phyloP scores from a whole-genome alignment of 768 basidiomycete species.

The Arthromyces matolae region DNA sequence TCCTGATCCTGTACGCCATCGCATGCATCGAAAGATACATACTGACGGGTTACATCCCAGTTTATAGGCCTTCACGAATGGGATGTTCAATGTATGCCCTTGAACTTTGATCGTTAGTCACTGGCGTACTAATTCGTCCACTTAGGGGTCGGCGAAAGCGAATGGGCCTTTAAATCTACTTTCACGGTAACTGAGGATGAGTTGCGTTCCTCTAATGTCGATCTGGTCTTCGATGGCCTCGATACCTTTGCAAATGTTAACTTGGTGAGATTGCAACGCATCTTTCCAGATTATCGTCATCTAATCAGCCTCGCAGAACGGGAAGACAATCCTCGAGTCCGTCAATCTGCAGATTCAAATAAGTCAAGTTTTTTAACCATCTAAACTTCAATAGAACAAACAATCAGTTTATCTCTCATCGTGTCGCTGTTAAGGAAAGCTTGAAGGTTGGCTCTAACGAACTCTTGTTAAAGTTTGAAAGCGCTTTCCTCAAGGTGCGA shows the following conservation, averaged over 20 bases:
- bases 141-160: conserved; percentile 82
- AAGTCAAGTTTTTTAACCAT: conserved; percentile 1
- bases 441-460: conserved; percentile 60
- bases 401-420: conserved; percentile 82
- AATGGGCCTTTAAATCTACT: conserved; percentile 77
- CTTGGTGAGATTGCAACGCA: conserved; percentile 47
- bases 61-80: conserved; percentile 79
- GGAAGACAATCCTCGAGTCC: conserved; percentile 59
- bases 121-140: background rate
- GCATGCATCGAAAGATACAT: background rate
- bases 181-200: conserved; percentile 52
- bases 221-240: conserved; percentile 86
- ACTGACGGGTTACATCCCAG: conserved; percentile 31
- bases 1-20: conserved; percentile 69
- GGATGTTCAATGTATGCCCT: conserved; percentile 76
- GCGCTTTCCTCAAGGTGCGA: conserved; percentile 64
- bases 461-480: conserved; percentile 66
- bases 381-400: conserved; percentile 43
- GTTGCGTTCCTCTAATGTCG: conserved; percentile 45
- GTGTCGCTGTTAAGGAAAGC: conserved; percentile 52
- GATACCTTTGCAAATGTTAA: conserved; percentile 82
- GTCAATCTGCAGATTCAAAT: conserved; percentile 12
- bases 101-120: background rate
- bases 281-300: background rate
- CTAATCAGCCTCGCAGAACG: conserved; percentile 57